Percentiles rank a stretch among this genome's conserved stretches.
Conservation (phyloP, 2,329 filamentous ascomycete genomes). For the Pseudopithomyces chartarum region DNA sequence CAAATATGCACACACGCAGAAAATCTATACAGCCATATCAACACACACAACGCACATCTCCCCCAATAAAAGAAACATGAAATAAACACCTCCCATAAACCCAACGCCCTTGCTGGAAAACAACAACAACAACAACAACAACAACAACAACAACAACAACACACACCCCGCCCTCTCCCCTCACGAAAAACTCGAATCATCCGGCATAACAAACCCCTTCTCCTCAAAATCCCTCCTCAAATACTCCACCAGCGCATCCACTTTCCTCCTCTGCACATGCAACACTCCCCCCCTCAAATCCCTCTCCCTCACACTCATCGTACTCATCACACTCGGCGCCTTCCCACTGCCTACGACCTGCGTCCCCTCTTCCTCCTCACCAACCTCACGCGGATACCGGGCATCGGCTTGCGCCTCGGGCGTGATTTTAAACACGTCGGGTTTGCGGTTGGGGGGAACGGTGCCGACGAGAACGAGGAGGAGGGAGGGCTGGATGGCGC, state of each 20-base stretch:
- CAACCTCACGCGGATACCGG: slow-evolving; percentile 40
- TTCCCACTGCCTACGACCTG: slow-evolving; percentile 6
- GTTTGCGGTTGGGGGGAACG: slow-evolving; percentile 49
- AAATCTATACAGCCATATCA: not conserved
- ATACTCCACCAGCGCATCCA: slow-evolving; percentile 52
- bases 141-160: not conserved
- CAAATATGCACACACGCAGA: not conserved
- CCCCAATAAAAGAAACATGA: not conserved
- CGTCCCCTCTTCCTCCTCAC: not conserved
- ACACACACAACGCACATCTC: not conserved
- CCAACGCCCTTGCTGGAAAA: not conserved
- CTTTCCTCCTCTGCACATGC: slow-evolving; percentile 55
- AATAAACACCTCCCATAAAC: not conserved
- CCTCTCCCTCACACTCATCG: slow-evolving; percentile 44
- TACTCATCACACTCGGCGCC: slow-evolving; percentile 38
- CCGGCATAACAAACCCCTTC: slow-evolving; percentile 55
- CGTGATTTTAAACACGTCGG: slow-evolving; percentile 49
- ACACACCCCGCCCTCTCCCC: not conserved
- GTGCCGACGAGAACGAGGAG: slow-evolving; percentile 55
- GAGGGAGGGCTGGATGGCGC: slow-evolving; percentile 52
- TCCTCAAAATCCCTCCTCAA: slow-evolving; percentile 51
- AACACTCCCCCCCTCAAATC: slow-evolving; percentile 48
- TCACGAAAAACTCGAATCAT: slow-evolving; percentile 43
- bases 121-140: not conserved
- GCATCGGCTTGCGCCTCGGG: slow-evolving; percentile 48